Conservation (phyloP, 768 basidiomycete species). For the Grammothele lineata region DNA sequence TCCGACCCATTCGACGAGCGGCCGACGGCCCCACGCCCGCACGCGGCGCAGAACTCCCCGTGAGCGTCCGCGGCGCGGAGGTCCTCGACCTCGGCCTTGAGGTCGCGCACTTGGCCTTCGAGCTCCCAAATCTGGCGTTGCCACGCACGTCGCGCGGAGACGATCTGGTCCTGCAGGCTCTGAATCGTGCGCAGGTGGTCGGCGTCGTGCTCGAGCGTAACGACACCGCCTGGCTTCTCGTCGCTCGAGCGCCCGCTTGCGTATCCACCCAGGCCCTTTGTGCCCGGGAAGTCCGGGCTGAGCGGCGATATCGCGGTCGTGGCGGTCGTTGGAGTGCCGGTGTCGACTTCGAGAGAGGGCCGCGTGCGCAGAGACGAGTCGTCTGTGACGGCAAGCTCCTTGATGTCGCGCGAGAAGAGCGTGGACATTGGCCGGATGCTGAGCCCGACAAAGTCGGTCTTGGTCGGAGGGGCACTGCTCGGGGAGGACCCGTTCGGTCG, state of each 20-base stretch:
- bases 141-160: slow-evolving; percentile 56
- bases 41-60: slow-evolving; percentile 50
- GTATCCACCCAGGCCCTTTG: slow-evolving; percentile 5
- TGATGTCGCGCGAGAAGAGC: slow-evolving; percentile 68
- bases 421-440: slow-evolving; percentile 74
- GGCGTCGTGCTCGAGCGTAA: slow-evolving; percentile 31
- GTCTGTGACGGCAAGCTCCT: slow-evolving; percentile 31
- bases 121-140: slow-evolving; percentile 73
- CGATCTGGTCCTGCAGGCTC: slow-evolving; percentile 58
- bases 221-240: slow-evolving; percentile 27
- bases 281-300: slow-evolving; percentile 34
- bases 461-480: slow-evolving; percentile 63
- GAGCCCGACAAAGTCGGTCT: slow-evolving; percentile 59
- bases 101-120: slow-evolving; percentile 65
- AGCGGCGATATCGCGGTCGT: slow-evolving; percentile 46
- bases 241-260: slow-evolving; percentile 7
- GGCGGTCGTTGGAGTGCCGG: slow-evolving; percentile 48
- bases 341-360: slow-evolving; percentile 37
- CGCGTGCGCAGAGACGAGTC: slow-evolving; percentile 21
- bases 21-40: slow-evolving; percentile 46
- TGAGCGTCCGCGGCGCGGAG: slow-evolving; percentile 37
- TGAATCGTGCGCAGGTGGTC: slow-evolving; percentile 41
- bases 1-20: not conserved
- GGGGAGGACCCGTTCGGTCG: slow-evolving; percentile 12
- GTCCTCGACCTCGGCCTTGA: slow-evolving; percentile 65